Conservation (phyloP, 78 protist genomes). For the Polysphondylium violaceum region DNA sequence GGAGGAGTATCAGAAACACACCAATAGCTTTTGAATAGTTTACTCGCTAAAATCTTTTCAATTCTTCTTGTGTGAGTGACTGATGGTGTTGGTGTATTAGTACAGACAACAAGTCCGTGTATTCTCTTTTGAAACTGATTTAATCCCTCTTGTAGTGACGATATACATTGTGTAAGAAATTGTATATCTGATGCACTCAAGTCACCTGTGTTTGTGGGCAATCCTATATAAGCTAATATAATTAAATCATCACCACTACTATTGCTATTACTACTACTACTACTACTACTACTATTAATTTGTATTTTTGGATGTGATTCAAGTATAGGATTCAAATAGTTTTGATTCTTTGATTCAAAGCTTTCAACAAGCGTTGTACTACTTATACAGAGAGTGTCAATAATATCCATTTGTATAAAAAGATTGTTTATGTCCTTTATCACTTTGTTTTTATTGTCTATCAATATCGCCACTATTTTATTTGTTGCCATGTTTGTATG, state of each 20-base stretch:
- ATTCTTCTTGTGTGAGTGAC: slow-evolving; percentile 59
- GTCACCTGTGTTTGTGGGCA: slow-evolving; percentile 49
- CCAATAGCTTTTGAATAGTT: slow-evolving; percentile 54
- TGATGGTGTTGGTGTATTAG: slow-evolving; percentile 60
- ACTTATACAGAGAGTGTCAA: background rate
- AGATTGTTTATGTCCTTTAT: slow-evolving; percentile 38
- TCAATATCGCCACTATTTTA: slow-evolving; percentile 21
- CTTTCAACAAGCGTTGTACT: slow-evolving; percentile 4
- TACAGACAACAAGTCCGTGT: slow-evolving; percentile 59
- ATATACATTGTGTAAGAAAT: slow-evolving; percentile 37
- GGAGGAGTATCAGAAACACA: slow-evolving; percentile 79
- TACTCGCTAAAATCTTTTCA: slow-evolving; percentile 45
- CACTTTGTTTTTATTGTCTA: slow-evolving; percentile 53
- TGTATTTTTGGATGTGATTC: no score
- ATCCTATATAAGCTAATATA: slow-evolving; percentile 46
- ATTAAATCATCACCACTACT: background rate
- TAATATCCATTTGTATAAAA: slow-evolving; percentile 32
- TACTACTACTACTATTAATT: background rate
- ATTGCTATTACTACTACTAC: background rate
- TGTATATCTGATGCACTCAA: slow-evolving; percentile 23
- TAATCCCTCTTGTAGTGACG: no score
- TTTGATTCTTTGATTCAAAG: no score
- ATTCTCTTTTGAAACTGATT: slow-evolving; percentile 24
- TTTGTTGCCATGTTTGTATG: no score
- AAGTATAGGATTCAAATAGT: no score